These are phyloP conservation scores for Yamadazyma dendronema DNA, from an alignment of 1,139 yeast genomes.

Conservation along the genomic window DNA sequence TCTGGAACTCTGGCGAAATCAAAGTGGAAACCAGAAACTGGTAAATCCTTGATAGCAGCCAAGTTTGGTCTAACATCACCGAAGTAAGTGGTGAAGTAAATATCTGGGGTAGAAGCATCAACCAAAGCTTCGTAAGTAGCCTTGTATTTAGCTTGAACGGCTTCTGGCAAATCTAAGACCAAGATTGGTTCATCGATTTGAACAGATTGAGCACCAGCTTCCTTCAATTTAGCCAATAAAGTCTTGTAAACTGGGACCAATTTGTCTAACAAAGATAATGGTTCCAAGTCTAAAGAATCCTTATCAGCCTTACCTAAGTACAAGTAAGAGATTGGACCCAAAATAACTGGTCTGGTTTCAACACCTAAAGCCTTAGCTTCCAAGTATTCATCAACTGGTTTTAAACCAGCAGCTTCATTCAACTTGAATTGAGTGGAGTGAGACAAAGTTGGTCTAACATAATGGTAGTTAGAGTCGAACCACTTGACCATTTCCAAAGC, in stretches of 20 bases:
- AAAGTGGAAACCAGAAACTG: constrained; percentile 94
- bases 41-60: constrained; percentile 80
- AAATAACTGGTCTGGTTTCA: constrained; percentile 94
- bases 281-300: constrained; percentile 93
- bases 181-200: constrained; percentile 98
- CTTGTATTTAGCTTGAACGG: constrained; percentile 82
- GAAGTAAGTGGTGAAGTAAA: constrained; percentile 87
- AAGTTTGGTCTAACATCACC: constrained; percentile 99
- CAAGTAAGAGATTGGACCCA: constrained; percentile 96
- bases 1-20: constrained; percentile 96
- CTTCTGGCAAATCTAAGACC: constrained; percentile 88
- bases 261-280: constrained; percentile 84
- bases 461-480: constrained; percentile 99
- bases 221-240: constrained; percentile 80
- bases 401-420: constrained; percentile 67
- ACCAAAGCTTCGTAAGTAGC: constrained; percentile 76
- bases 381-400: constrained; percentile 95
- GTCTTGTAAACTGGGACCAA: constrained; percentile 90
- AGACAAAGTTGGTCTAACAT: constrained; percentile 98
- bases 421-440: constrained; percentile 94
- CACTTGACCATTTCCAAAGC: constrained; percentile 99
- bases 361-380: constrained; percentile 97
- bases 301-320: constrained; percentile 97
- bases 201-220: constrained; percentile 92
- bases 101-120: constrained; percentile 69